Evolutionary conservation across 129 eudicot species (phyloP), one percentile per base, ranked within the genome.

Genomic region (Ambrosia trifida): DNA sequence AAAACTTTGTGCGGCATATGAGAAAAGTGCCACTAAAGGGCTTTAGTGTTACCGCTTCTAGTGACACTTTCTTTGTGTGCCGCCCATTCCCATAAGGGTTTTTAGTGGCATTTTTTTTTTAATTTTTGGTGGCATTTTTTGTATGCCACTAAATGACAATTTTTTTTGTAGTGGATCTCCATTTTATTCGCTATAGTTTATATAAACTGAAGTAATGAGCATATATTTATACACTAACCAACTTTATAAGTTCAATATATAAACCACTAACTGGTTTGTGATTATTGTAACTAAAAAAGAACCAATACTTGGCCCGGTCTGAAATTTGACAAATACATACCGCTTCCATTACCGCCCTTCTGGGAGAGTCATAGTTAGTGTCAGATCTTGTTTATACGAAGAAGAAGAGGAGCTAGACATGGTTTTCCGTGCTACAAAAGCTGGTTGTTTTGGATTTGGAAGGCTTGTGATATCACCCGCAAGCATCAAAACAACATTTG

Each of bases 381-480:
- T 33, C 43, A 60, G 68, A 31, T 56, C 75, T 43, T 33, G 67
- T 68, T 74, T 43, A 70, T 50, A 61, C 4, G 61, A 54, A 20
- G 78, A 64, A 64, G 78, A 78, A 32, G 66, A 40, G 8, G 69
- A 70, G 66, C 46, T 62, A 4, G 66, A 52, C 49, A 76, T 38
- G 3, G 61, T 60, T 41, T 45, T 78, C 53, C 65, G 73, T 53
- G 72, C 13, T 28, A 82, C 50, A 46, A 82, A 82, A 46, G 86
- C 86, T 3, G 86, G 86, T 45, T 82, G 76, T 64, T 74, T 78
- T 7, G 83, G 86, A 38, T 13, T 65, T 18, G 86, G 78, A 70
- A 83, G 87, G 18, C 66, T 66, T 71, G 70, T 59, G 19, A 52
- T 60, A 66, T 79, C 79, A 33, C 81, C 38, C 1, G 64, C 54